These are phyloP conservation scores for Centaurea solstitialis DNA, from an alignment of 129 eudicot genomes.

Conservation along the genomic window DNA sequence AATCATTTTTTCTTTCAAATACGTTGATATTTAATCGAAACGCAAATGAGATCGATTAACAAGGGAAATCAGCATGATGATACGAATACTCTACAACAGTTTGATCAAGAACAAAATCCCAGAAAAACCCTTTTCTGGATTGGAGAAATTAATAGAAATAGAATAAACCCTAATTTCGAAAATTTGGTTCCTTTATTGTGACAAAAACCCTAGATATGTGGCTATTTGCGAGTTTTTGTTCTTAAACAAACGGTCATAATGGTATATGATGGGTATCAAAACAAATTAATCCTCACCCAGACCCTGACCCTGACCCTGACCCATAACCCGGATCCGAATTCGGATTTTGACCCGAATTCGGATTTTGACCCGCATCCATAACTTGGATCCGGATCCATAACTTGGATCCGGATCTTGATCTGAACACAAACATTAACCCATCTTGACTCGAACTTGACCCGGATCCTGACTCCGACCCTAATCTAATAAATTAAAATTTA, in stretches of 20 bases:
- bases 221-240: constrained; percentile 20
- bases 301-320: neutral
- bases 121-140: constrained; percentile 38
- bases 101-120: constrained; percentile 24
- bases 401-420: too few species aligned
- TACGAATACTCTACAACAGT: constrained; percentile 8
- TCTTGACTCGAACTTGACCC: too few species aligned
- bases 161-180: constrained; percentile 25
- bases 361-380: too few species aligned
- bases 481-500: too few species aligned
- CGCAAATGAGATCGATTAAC: constrained; percentile 19
- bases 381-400: too few species aligned
- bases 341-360: too few species aligned
- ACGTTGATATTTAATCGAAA: constrained; percentile 24
- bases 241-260: constrained; percentile 31
- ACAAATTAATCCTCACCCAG: neutral
- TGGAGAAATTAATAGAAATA: constrained; percentile 9
- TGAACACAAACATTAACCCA: too few species aligned
- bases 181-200: constrained; percentile 14
- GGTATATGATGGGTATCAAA: neutral
- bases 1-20: constrained; percentile 51
- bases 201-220: constrained; percentile 45
- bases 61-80: constrained; percentile 15
- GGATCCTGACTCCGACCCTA: too few species aligned
- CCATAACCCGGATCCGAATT: too few species aligned